Percentiles rank a stretch among this genome's conserved stretches.
Conservation (phyloP, 2,329 filamentous ascomycete species). For the Cryphonectria japonica region DNA sequence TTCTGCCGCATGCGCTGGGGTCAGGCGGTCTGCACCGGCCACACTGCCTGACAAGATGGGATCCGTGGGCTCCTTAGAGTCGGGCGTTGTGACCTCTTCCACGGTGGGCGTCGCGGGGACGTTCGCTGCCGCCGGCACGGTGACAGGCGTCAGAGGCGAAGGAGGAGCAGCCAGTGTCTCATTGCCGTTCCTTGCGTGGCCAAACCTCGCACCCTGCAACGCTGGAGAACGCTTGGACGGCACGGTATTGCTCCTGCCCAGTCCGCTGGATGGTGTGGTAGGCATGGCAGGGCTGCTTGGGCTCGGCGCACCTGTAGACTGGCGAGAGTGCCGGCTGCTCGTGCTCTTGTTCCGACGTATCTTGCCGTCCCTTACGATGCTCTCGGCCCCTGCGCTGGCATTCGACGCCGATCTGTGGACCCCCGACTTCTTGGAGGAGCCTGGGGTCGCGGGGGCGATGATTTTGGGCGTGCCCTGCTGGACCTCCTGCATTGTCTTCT, state of each 20-base stretch:
- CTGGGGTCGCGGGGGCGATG: slow-evolving; percentile 53
- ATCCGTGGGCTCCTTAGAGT: slow-evolving; percentile 31
- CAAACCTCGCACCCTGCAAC: slow-evolving; percentile 69
- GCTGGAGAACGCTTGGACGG: slow-evolving; percentile 87
- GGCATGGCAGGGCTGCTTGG: slow-evolving; percentile 65
- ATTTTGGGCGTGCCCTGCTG: slow-evolving; percentile 69
- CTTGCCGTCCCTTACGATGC: slow-evolving; percentile 77
- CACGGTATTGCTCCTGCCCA: slow-evolving; percentile 81
- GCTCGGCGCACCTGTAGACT: slow-evolving; percentile 72
- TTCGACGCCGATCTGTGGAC: slow-evolving; percentile 81
- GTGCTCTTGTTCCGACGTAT: slow-evolving; percentile 88
- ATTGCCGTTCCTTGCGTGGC: slow-evolving; percentile 43
- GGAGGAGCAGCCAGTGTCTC: slow-evolving; percentile 38
- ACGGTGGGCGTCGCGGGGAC: slow-evolving; percentile 48
- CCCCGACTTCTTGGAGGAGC: slow-evolving; percentile 57
- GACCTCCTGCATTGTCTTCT: slow-evolving; percentile 68
- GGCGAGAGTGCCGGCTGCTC: slow-evolving; percentile 83
- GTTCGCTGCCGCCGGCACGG: slow-evolving; percentile 52
- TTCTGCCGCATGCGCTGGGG: slow-evolving; percentile 35
- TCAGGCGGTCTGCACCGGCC: slow-evolving; percentile 17
- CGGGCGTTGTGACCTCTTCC: slow-evolving; percentile 40
- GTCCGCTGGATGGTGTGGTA: slow-evolving; percentile 58
- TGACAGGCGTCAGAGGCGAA: slow-evolving; percentile 42
- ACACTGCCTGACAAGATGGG: slow-evolving; percentile 13
- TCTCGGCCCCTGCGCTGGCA: slow-evolving; percentile 86